Evolutionary conservation across 345 rosid species (phyloP).

Genomic region (Eucalyptus grandis): DNA sequence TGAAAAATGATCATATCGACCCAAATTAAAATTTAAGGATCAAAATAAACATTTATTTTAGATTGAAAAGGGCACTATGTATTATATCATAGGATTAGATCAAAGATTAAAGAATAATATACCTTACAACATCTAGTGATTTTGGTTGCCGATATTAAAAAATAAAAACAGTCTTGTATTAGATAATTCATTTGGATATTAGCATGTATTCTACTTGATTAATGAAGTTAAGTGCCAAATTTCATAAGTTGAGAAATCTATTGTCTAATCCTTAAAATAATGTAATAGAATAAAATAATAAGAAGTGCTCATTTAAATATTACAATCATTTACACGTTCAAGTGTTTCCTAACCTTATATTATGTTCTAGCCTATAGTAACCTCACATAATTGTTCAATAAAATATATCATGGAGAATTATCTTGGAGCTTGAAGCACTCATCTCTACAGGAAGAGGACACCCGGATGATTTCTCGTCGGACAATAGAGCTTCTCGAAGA

Average conservation of each 20-base stretch:
- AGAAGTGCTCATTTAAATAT: not conserved
- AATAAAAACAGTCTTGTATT: not conserved
- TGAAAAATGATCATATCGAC: too few relatives aligned
- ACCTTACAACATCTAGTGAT: not conserved
- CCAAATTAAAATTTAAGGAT: too few relatives aligned
- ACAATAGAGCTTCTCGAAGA: not conserved
- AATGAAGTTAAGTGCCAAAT: not conserved
- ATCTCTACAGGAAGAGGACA: not conserved
- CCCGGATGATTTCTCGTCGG: not conserved
- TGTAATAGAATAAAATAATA: too few relatives aligned
- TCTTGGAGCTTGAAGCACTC: not conserved
- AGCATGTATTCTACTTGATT: not conserved
- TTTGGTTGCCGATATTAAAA: not conserved
- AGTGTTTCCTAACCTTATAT: not conserved
- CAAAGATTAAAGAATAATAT: too few relatives aligned
- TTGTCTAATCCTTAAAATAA: not conserved
- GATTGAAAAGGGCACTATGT: not conserved
- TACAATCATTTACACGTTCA: too few relatives aligned
- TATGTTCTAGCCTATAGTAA: not conserved
- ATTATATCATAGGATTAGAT: not conserved
- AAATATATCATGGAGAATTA: not conserved
- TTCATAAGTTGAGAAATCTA: not conserved
- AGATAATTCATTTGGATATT: too few relatives aligned
- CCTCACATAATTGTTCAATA: not conserved
- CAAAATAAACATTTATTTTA: not conserved